Percentiles rank a stretch among this genome's conserved stretches.
phyloP scores from a whole-genome alignment of 345 rosid genomes.

The Eucalyptus curtisii region DNA sequence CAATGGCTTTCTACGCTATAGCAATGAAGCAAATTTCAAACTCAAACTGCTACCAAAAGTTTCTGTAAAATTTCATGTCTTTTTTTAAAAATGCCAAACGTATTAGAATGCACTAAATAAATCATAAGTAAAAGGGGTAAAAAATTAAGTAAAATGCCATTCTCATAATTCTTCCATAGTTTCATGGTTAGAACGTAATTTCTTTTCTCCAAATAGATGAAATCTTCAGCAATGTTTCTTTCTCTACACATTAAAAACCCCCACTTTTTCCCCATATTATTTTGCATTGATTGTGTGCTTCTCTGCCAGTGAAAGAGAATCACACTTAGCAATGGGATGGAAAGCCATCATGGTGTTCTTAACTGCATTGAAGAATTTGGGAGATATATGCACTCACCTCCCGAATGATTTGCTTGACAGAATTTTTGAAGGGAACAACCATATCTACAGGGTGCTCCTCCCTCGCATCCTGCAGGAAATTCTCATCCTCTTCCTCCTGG shows the following conservation, averaged over 20 bases:
- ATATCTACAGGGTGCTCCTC: conserved; percentile 44
- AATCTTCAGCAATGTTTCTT: not conserved
- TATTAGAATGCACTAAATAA: not conserved
- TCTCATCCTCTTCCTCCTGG: conserved; percentile 57
- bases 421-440: conserved; percentile 77
- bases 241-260: not conserved
- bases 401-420: conserved; percentile 75
- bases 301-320: not conserved
- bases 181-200: not conserved
- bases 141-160: not conserved
- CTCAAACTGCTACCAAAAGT: not conserved
- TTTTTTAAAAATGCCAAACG: not conserved
- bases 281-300: not conserved
- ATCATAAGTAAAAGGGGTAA: not conserved
- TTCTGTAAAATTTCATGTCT: not conserved
- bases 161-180: not conserved
- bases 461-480: conserved; percentile 38
- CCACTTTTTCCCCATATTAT: not conserved
- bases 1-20: not conserved
- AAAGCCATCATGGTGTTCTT: not conserved
- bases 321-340: not conserved
- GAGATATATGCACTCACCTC: conserved; percentile 38
- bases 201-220: not conserved
- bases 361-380: not conserved
- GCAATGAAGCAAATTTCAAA: not conserved